A percentile compares a stretch with the other conserved stretches of the same genome.
Evolutionary conservation across 371 early-diverging fungal species (phyloP).

Genomic region (Mortierella sp.): DNA sequence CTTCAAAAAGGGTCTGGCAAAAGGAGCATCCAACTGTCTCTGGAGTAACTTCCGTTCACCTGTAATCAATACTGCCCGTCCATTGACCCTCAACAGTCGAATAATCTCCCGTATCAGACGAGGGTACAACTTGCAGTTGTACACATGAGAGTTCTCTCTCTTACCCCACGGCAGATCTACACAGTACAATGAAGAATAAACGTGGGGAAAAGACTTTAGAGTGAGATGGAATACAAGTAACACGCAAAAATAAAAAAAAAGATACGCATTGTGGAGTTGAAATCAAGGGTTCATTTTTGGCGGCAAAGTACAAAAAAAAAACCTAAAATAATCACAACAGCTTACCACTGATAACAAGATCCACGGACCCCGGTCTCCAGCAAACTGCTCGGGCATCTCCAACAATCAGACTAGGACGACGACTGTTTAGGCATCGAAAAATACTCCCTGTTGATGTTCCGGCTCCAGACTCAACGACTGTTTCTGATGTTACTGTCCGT

Average conservation of each 20-base stretch:
- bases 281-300: neutral
- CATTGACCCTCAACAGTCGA: conserved; percentile 35
- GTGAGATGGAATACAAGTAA: neutral
- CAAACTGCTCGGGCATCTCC: conserved; percentile 44
- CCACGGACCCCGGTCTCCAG: conserved; percentile 30
- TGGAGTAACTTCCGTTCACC: conserved; percentile 54
- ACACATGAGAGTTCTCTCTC: conserved; percentile 43
- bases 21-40: conserved; percentile 41
- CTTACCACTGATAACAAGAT: conserved; percentile 49
- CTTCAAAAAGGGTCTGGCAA: conserved; percentile 22
- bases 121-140: conserved; percentile 54
- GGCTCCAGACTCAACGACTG: neutral
- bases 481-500: neutral
- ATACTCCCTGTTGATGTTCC: neutral
- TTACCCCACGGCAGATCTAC: conserved; percentile 55
- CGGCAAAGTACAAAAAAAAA: neutral
- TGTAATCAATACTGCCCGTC: conserved; percentile 49
- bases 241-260: neutral
- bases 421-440: neutral
- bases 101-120: conserved; percentile 33
- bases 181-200: neutral
- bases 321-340: neutral
- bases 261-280: neutral
- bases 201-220: neutral
- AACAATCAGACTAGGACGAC: conserved; percentile 19